Percentiles rank a stretch among this genome's conserved stretches.
phyloP scores from a whole-genome alignment of 345 rosid genomes.

The Kandelia obovata region DNA sequence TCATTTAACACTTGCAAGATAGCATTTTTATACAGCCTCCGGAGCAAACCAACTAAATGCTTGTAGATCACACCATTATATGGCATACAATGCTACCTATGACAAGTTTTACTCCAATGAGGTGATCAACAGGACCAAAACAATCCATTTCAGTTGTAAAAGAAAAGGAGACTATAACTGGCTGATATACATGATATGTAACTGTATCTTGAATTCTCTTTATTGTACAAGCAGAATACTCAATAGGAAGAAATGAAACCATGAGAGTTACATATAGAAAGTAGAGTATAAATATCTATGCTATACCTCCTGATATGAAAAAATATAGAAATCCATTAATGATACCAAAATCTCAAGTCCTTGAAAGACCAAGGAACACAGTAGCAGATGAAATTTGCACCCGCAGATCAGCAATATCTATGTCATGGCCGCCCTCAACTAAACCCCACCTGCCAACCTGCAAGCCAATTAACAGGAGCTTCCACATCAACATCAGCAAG shows the following conservation, averaged over 20 bases:
- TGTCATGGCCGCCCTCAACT: slow-evolving; percentile 94
- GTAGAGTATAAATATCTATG: neutral
- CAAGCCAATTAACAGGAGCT: slow-evolving; percentile 9
- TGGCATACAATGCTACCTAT: neutral
- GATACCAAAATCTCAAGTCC: slow-evolving; percentile 18
- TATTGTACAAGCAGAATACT: neutral
- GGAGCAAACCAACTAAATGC: neutral
- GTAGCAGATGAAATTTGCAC: slow-evolving; percentile 81
- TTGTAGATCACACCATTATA: neutral
- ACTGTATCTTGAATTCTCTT: neutral
- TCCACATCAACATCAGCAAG: slow-evolving; percentile 1
- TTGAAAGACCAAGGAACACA: slow-evolving; percentile 82
- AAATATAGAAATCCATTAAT: neutral
- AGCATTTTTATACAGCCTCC: neutral
- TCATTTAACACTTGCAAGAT: neutral
- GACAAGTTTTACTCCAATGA: neutral
- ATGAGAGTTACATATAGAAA: neutral
- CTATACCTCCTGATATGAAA: neutral
- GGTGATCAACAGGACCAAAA: too few relatives aligned
- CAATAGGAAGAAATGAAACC: neutral
- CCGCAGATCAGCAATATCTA: slow-evolving; percentile 91
- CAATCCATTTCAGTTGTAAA: too few relatives aligned
- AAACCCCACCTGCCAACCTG: slow-evolving; percentile 95
- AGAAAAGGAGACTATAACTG: neutral
- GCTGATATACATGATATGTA: too few relatives aligned